These are phyloP conservation scores for Scheffersomyces stambukii DNA, from an alignment of 1,139 yeast species.

Conservation along the genomic window DNA sequence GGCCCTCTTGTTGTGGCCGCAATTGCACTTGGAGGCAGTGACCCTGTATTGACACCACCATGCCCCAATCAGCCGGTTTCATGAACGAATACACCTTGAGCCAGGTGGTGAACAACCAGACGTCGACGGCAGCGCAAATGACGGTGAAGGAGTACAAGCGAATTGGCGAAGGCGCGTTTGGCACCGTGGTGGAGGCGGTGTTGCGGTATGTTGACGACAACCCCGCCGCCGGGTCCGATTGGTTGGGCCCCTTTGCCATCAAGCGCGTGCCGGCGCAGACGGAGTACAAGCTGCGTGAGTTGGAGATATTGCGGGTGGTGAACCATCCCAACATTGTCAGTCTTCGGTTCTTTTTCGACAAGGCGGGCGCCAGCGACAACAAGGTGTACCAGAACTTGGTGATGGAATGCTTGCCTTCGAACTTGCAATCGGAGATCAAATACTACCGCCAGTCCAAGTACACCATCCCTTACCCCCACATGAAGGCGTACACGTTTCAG, in stretches of 20 bases:
- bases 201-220: conserved; percentile 29
- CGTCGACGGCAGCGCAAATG: conserved; percentile 56
- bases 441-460: conserved; percentile 60
- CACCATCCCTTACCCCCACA: conserved; percentile 67
- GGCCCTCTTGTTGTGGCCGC: too few species aligned
- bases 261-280: conserved; percentile 83
- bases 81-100: conserved; percentile 12
- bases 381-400: conserved; percentile 73
- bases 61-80: conserved; percentile 10
- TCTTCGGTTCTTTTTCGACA: conserved; percentile 63
- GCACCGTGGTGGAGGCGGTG: conserved; percentile 75
- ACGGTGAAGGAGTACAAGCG: conserved; percentile 64
- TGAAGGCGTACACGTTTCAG: conserved; percentile 76
- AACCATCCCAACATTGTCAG: conserved; percentile 76
- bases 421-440: conserved; percentile 69
- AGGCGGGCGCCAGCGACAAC: conserved; percentile 55
- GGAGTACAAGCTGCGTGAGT: conserved; percentile 75
- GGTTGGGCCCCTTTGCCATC: conserved; percentile 80
- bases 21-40: too few species aligned
- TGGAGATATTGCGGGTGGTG: conserved; percentile 68
- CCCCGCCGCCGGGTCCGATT: conserved; percentile 17
- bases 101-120: conserved; percentile 60
- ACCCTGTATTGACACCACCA: too few species aligned
- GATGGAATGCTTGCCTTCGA: conserved; percentile 83
- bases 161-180: conserved; percentile 84